phyloP scores from a whole-genome alignment of 768 basidiomycete genomes.

The Fomitopsis serialis region DNA sequence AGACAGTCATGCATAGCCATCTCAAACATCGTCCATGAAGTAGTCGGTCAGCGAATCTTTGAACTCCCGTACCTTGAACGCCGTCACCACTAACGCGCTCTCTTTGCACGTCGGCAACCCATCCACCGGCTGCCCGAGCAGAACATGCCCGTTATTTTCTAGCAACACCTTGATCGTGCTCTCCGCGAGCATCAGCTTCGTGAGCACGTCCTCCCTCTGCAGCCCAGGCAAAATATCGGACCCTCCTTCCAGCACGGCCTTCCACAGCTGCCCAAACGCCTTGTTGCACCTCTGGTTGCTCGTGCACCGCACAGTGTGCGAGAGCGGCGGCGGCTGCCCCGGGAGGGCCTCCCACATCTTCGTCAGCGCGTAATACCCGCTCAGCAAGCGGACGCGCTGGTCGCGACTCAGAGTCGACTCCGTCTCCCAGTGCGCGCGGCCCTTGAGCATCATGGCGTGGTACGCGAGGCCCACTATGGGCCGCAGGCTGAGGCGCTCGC shows the following conservation, averaged over 20 bases:
- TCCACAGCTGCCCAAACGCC: constrained; percentile 43
- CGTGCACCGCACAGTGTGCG: constrained; percentile 38
- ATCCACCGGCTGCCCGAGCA: constrained; percentile 35
- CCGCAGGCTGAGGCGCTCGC: constrained; percentile 43
- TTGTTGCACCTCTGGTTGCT: constrained; percentile 38
- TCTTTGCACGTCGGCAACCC: constrained; percentile 42
- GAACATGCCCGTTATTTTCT: constrained; percentile 38
- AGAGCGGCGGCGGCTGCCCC: constrained; percentile 34
- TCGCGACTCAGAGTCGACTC: constrained; percentile 40
- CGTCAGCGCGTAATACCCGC: constrained; percentile 45
- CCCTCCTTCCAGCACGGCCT: constrained; percentile 33
- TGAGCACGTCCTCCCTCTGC: constrained; percentile 40
- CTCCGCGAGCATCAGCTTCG: constrained; percentile 42
- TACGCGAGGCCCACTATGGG: constrained; percentile 45
- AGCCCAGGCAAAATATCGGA: constrained; percentile 31
- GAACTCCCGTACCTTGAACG: constrained; percentile 39
- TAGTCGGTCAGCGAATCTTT: constrained; percentile 42
- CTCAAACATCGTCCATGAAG: constrained; percentile 36
- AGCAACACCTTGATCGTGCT: constrained; percentile 41
- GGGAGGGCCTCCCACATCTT: constrained; percentile 41
- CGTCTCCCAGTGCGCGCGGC: constrained; percentile 41
- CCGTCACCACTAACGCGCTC: constrained; percentile 34
- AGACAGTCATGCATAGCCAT: background rate
- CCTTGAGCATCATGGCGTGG: constrained; percentile 46
- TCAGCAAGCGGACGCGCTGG: constrained; percentile 48